These are phyloP conservation scores for Populus pruinosa DNA, from an alignment of 345 rosid species.

Conservation along the genomic window DNA sequence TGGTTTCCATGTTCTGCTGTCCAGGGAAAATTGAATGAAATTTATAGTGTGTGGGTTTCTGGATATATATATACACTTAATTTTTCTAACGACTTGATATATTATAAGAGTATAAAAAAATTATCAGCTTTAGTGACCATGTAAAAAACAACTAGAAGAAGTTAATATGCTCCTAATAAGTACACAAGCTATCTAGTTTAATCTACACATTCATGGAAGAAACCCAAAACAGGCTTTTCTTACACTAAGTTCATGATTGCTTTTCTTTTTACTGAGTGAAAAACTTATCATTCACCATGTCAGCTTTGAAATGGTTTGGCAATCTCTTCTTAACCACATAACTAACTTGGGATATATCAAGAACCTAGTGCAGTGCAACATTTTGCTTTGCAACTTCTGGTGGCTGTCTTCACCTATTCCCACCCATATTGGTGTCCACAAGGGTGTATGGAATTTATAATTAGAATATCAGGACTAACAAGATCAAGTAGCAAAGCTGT, in stretches of 20 bases:
- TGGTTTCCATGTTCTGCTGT: neutral
- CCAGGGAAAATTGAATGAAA: neutral
- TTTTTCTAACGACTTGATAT: too few species aligned
- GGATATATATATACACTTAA: neutral
- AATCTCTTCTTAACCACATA: neutral
- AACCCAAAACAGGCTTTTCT: neutral
- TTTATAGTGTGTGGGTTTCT: neutral
- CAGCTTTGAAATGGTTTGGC: neutral
- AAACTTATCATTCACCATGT: neutral
- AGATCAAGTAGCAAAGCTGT: neutral
- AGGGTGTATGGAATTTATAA: neutral
- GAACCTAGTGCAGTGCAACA: neutral
- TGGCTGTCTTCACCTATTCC: neutral
- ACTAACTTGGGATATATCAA: neutral
- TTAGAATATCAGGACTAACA: neutral
- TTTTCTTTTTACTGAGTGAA: neutral
- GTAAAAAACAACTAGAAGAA: neutral
- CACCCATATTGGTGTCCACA: neutral
- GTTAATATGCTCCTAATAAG: neutral
- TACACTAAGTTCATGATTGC: neutral
- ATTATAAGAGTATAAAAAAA: neutral
- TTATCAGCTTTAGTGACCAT: neutral
- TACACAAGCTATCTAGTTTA: neutral
- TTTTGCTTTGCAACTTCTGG: neutral
- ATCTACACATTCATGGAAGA: neutral